Conservation (phyloP, 305 asterid genomes). For the Fraxinus floribunda region DNA sequence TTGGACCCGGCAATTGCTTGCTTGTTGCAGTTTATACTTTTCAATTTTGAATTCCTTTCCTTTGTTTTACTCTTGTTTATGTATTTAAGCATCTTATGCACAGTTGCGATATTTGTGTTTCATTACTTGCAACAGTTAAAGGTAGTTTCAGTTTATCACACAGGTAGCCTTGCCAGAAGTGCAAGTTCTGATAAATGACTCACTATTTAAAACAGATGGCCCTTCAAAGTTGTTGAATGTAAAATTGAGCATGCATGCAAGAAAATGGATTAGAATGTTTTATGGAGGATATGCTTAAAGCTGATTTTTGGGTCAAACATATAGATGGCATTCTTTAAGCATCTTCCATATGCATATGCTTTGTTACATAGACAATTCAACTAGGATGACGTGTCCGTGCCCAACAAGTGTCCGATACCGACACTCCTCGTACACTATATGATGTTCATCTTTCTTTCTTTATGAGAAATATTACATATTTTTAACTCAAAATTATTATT, state of each 20-base stretch:
- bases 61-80: neutral
- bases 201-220: neutral
- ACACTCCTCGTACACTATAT: too few relatives aligned
- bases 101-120: neutral
- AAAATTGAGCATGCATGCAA: neutral
- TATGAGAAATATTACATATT: too few relatives aligned
- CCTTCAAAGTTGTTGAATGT: neutral
- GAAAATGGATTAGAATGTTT: neutral
- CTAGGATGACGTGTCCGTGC: too few relatives aligned
- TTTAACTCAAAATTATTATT: too few relatives aligned
- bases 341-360: neutral
- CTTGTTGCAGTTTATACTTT: neutral
- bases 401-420: too few relatives aligned
- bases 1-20: neutral
- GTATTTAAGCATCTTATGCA: neutral
- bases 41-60: neutral
- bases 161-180: neutral
- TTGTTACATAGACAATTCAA: too few relatives aligned
- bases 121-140: neutral
- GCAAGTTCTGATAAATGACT: slow-evolving; percentile 11
- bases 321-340: neutral
- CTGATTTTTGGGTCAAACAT: neutral
- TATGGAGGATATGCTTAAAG: neutral
- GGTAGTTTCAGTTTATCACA: neutral
- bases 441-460: too few relatives aligned